Conservation (phyloP, 495 filamentous ascomycete genomes). For the Penicillium ucsense region DNA sequence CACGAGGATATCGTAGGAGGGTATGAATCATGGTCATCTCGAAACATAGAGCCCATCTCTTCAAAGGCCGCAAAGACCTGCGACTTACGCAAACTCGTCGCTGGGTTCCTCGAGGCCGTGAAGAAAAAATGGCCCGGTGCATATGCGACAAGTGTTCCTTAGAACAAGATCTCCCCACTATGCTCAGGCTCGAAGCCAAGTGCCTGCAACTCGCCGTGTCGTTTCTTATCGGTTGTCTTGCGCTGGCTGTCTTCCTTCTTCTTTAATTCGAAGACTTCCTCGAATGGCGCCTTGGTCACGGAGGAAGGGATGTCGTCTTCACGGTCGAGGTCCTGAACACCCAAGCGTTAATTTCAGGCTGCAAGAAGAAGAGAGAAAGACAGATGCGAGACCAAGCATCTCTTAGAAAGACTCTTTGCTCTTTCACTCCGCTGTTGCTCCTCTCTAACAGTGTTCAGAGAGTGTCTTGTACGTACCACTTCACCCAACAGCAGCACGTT, state of each 20-base stretch:
- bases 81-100: too few relatives aligned
- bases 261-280: slow-evolving; percentile 61
- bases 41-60: too few relatives aligned
- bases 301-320: slow-evolving; percentile 77
- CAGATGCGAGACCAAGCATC: too few relatives aligned
- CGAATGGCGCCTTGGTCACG: slow-evolving; percentile 54
- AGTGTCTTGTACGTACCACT: slow-evolving; percentile 47
- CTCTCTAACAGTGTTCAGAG: not conserved
- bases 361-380: not conserved
- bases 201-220: slow-evolving; percentile 54
- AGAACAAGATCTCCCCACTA: slow-evolving; percentile 63
- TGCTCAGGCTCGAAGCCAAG: slow-evolving; percentile 87
- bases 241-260: slow-evolving; percentile 57
- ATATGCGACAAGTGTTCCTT: slow-evolving; percentile 7
- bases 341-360: slow-evolving; percentile 1
- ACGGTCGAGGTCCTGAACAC: slow-evolving; percentile 69
- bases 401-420: too few relatives aligned
- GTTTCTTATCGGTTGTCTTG: slow-evolving; percentile 62
- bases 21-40: too few relatives aligned
- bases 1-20: too few relatives aligned
- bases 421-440: not conserved
- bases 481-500: slow-evolving; percentile 88
- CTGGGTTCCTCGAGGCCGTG: not conserved
- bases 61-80: too few relatives aligned
- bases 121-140: slow-evolving; percentile 1